These are phyloP conservation scores for Datura wrightii DNA, from an alignment of 257 asterid genomes.

Conservation along the genomic window DNA sequence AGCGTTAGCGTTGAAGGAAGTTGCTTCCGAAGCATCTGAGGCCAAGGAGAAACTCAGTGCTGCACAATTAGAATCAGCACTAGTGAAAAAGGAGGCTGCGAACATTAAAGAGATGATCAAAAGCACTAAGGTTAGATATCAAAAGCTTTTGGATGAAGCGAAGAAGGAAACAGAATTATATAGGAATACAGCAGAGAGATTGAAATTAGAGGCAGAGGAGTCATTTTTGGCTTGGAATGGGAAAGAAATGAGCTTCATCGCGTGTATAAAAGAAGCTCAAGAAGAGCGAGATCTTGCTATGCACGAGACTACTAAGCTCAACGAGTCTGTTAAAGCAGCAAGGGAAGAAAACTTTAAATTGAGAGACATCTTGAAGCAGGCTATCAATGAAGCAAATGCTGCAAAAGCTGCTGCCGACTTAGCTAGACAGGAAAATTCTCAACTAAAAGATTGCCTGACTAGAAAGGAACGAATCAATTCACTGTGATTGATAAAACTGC, in stretches of 20 bases:
- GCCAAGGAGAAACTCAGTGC: constrained; percentile 50
- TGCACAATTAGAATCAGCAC: constrained; percentile 47
- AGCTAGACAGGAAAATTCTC: constrained; percentile 20
- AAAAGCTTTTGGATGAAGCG: constrained; percentile 57
- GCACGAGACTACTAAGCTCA: constrained; percentile 49
- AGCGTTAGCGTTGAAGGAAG: constrained; percentile 75
- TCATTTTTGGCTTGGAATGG: constrained; percentile 77
- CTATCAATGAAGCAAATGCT: constrained; percentile 39
- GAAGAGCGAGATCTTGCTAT: constrained; percentile 63
- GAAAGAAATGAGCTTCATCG: constrained; percentile 74
- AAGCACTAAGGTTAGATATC: constrained; percentile 44
- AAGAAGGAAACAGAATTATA: constrained; percentile 60
- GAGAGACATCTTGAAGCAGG: constrained; percentile 81
- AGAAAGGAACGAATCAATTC: constrained; percentile 13
- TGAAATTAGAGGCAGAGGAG: constrained; percentile 79
- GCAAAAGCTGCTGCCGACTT: constrained; percentile 29
- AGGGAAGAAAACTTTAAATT: constrained; percentile 64
- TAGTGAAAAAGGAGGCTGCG: constrained; percentile 47
- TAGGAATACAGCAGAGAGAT: constrained; percentile 61
- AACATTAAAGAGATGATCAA: constrained; percentile 48
- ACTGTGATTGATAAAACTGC: constrained; percentile 58
- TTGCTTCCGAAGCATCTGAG: constrained; percentile 64
- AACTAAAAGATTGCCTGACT: constrained; percentile 10
- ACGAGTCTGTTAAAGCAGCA: constrained; percentile 54
- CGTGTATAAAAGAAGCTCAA: constrained; percentile 67